Conservation (phyloP, 352 stramenopile species). For the Globisporangium lucens region DNA sequence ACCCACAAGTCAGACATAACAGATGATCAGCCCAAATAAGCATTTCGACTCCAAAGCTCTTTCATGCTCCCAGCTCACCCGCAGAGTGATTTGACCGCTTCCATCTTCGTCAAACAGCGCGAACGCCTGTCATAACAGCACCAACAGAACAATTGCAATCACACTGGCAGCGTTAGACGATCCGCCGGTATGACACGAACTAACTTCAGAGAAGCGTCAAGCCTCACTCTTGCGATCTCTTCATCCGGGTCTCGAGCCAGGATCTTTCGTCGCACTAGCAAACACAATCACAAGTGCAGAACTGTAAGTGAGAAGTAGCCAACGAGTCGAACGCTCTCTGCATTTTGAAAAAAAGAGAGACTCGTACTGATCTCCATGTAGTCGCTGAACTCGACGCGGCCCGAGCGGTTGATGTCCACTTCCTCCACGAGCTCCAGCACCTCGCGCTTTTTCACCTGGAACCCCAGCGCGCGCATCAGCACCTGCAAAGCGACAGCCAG, state of each 20-base stretch:
- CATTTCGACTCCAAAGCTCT: neutral
- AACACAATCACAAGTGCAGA: neutral
- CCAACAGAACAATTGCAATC: neutral
- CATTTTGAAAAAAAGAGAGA: neutral
- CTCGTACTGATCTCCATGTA: constrained; percentile 90
- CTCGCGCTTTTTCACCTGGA: constrained; percentile 88
- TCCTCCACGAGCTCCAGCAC: constrained; percentile 88
- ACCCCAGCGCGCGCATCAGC: constrained; percentile 91
- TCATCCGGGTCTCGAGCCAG: constrained; percentile 88
- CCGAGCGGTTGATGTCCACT: constrained; percentile 82
- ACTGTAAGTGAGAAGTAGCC: neutral
- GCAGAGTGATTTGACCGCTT: constrained; percentile 83
- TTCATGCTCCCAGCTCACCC: constrained; percentile 26
- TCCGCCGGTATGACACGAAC: neutral
- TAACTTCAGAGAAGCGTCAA: neutral
- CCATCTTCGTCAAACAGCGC: constrained; percentile 93
- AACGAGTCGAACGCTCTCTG: neutral
- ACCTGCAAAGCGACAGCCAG: constrained; percentile 25
- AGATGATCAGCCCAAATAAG: neutral
- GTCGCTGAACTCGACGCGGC: constrained; percentile 86
- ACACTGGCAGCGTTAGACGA: neutral
- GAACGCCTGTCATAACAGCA: constrained; percentile 62
- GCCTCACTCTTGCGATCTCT: constrained; percentile 81
- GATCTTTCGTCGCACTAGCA: constrained; percentile 74
- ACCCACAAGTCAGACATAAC: neutral